A percentile compares a stretch with the other conserved stretches of the same genome.
phyloP scores from a whole-genome alignment of 2,329 filamentous ascomycete species.

The Drechslerella stenobrocha region DNA sequence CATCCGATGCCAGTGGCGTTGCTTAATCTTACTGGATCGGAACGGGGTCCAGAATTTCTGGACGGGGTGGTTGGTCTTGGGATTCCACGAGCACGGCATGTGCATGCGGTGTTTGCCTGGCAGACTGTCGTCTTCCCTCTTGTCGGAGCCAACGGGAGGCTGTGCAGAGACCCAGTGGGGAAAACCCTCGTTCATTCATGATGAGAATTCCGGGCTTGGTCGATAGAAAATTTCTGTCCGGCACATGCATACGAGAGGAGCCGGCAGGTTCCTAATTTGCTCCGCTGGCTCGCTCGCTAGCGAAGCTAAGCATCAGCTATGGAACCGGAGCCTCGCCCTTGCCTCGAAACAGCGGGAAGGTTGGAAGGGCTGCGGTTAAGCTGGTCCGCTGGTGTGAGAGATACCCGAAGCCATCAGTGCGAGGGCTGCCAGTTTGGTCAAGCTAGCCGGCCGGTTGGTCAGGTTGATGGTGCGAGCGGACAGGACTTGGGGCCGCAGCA shows the following conservation, averaged over 20 bases:
- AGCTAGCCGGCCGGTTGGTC: neutral
- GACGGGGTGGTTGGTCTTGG: constrained; percentile 7
- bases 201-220: neutral
- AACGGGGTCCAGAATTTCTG: neutral
- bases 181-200: no score
- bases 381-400: neutral
- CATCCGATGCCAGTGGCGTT: constrained; percentile 1
- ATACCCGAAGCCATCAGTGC: neutral
- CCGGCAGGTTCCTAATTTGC: neutral
- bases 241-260: neutral
- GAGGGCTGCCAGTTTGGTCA: neutral
- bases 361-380: constrained; percentile 1
- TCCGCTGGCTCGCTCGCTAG: neutral
- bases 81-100: constrained; percentile 3
- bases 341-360: constrained; percentile 4
- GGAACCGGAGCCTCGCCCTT: neutral
- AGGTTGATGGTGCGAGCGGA: neutral
- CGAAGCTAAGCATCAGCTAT: neutral
- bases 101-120: neutral
- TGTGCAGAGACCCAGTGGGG: neutral
- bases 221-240: neutral
- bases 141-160: constrained; percentile 2
- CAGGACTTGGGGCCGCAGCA: neutral
- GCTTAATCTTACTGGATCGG: neutral
- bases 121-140: neutral